Base-by-base conservation (phyloP, 2,329 filamentous ascomycete genomes). In the Aspergillus proliferans region DNA sequence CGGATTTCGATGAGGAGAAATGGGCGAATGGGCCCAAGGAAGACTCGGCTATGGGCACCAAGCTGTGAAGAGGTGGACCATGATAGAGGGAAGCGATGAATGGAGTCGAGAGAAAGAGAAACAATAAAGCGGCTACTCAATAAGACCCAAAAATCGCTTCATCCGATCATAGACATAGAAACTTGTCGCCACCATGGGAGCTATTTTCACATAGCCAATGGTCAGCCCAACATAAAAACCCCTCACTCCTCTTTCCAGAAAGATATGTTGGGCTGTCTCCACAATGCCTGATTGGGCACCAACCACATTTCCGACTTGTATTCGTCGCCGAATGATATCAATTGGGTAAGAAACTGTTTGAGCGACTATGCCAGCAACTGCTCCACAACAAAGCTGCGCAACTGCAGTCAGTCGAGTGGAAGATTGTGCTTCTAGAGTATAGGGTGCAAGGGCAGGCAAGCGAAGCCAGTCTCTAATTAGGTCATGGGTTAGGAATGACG, bases 131-230 rank as follows among this genome's bases (percentile, higher is more conserved):
- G 24, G 24, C 3, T 26, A 26, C 24, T 26, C 24, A 26, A 26
- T 26, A 26, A 26, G 24, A 6, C 26, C 26, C n/a, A 45, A 34
- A 34, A 9, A 19, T n/a, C n/a, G 22, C 43, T 36, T 45, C 24
- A 45, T 14, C 15, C 43, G n/a, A 14, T 21, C 28, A 21, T 45
- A 45, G 8, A 45, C 28, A 24, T 24, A 34, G 15, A 45, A 45
- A 34, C 43, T 45, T 6, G 43, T 45, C 8, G 43, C 43, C 26
- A 45, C 28, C 43, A 45, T 45, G 18, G 43, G 43, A 14, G 18
- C 43, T 15, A 45, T 34, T 34, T 45, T 45, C 4, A 45, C 14
- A 15, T 45, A 45, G 19, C 43, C 43, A 34, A 45, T 45, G n/a
- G 43, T 45, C 28, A 45, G 8, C 6, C 43, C 24, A 15, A 45